phyloP scores from a whole-genome alignment of 2,329 filamentous ascomycete genomes.

The Graphilbum ipis-grandicollis region DNA sequence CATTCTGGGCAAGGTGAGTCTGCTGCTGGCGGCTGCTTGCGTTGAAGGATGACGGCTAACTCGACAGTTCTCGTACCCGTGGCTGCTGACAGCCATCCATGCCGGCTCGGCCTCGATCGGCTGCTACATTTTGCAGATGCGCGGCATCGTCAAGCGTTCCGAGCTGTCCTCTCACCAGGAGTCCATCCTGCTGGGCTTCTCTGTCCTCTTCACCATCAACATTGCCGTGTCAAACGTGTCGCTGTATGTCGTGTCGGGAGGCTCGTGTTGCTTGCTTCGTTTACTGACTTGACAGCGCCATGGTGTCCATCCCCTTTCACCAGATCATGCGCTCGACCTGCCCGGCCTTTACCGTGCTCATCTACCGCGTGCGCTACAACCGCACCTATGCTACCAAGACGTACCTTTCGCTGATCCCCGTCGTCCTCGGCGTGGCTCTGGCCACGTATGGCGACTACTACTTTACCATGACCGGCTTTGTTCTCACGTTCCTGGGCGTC shows the following conservation, averaged over 20 bases:
- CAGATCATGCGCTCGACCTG: conserved; percentile 45
- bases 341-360: conserved; percentile 43
- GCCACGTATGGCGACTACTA: conserved; percentile 46
- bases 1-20: conserved; percentile 7
- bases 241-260: conserved; percentile 1
- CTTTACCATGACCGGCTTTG: conserved; percentile 39
- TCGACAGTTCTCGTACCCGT: conserved; percentile 8
- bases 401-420: conserved; percentile 42
- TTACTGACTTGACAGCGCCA: conserved; percentile 2
- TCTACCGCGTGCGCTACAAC: conserved; percentile 38
- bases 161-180: conserved; percentile 6
- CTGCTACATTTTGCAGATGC: conserved; percentile 7
- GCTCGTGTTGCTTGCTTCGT: too few species aligned
- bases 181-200: conserved; percentile 7
- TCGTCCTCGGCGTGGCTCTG: conserved; percentile 40
- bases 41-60: background rate
- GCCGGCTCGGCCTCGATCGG: conserved; percentile 9
- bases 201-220: conserved; percentile 11
- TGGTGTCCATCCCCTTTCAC: conserved; percentile 42
- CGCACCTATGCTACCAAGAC: conserved; percentile 37
- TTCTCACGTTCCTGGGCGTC: conserved; percentile 35
- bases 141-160: conserved; percentile 7
- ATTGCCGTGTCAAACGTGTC: conserved; percentile 11
- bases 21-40: background rate
- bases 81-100: conserved; percentile 11